These are phyloP conservation scores for Beta vulgaris DNA, from an alignment of 148 eudicot genomes.

Conservation along the genomic window DNA sequence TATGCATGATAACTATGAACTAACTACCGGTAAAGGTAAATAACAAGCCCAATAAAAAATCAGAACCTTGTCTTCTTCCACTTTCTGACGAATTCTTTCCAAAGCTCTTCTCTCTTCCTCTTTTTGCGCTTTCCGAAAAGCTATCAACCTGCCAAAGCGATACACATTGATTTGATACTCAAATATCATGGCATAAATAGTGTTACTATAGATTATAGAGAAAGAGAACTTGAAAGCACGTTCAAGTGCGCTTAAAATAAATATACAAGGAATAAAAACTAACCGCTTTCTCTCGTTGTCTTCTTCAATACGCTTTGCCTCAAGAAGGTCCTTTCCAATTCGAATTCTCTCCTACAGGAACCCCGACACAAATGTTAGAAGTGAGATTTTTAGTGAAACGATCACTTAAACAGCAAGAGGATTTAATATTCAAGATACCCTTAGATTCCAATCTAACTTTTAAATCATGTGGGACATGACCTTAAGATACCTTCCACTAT, in stretches of 20 bases:
- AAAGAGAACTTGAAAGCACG: conserved; percentile 21
- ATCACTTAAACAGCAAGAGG: background rate
- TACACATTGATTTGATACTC: conserved; percentile 4
- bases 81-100: conserved; percentile 78
- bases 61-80: conserved; percentile 95
- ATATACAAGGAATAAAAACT: conserved; percentile 23
- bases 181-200: background rate
- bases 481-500: background rate
- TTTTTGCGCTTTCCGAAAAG: conserved; percentile 94
- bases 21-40: background rate
- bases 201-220: background rate
- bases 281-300: conserved; percentile 98
- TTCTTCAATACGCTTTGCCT: conserved; percentile 97
- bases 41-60: conserved; percentile 15
- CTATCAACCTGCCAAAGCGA: conserved; percentile 53
- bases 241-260: conserved; percentile 1
- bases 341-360: conserved; percentile 86
- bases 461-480: background rate
- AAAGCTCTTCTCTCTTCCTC: conserved; percentile 94
- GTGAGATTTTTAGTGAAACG: background rate
- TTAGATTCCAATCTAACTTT: background rate
- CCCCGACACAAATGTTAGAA: background rate
- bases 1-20: background rate
- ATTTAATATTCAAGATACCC: background rate
- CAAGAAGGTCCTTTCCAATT: conserved; percentile 93